Evolutionary conservation across 2,329 filamentous ascomycete species (phyloP).

Genomic region (Botryotinia convoluta): DNA sequence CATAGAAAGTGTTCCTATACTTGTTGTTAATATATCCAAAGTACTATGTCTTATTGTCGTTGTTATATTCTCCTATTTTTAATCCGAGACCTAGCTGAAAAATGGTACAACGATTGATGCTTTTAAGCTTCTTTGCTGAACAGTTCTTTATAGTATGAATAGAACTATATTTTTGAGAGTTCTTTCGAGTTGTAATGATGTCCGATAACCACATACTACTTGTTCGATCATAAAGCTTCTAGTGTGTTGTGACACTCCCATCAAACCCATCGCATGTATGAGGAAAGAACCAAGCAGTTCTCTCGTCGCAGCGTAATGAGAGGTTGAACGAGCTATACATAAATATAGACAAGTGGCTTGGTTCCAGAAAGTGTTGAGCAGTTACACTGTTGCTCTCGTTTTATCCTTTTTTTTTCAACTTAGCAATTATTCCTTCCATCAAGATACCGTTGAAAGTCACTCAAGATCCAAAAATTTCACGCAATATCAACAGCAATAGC

Average conservation of each 20-base stretch:
- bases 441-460: background rate
- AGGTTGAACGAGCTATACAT: background rate
- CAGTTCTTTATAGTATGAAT: background rate
- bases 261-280: background rate
- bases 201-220: too few species aligned
- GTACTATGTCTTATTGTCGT: background rate
- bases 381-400: background rate
- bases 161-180: too few species aligned
- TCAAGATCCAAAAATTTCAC: accelerated
- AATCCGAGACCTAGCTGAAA: too few species aligned
- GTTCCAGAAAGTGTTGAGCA: background rate
- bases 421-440: background rate
- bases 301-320: background rate
- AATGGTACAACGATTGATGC: too few species aligned
- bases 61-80: background rate
- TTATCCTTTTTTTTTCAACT: background rate
- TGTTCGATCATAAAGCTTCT: too few species aligned
- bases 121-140: accelerated
- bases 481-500: background rate
- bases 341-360: background rate
- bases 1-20: background rate
- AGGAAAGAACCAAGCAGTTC: background rate
- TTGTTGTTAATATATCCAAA: too few species aligned
- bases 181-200: too few species aligned
- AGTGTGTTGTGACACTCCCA: too few species aligned